Evolutionary conservation across 1,139 yeast species (phyloP).

Genomic region (Hyphopichia burtonii): DNA sequence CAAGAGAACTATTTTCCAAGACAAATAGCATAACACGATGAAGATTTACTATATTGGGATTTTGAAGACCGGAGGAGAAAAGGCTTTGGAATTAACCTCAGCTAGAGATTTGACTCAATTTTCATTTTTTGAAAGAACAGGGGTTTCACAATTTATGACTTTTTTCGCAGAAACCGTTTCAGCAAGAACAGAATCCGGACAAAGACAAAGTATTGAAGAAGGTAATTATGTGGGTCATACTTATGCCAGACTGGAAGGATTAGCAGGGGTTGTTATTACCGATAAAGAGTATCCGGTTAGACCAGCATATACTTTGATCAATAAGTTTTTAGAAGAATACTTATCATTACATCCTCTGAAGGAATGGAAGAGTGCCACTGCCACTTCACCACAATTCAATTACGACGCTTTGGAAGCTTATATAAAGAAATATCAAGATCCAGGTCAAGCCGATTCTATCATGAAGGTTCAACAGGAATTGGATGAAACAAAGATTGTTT

Average conservation of each 20-base stretch:
- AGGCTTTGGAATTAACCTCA: conserved; percentile 73
- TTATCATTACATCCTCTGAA: conserved; percentile 74
- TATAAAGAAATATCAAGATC: conserved; percentile 88
- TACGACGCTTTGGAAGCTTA: conserved; percentile 68
- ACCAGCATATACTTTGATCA: conserved; percentile 93
- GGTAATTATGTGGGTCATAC: conserved; percentile 91
- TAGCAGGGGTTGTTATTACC: conserved; percentile 89
- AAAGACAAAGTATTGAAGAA: conserved; percentile 93
- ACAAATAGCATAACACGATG: too few relatives aligned
- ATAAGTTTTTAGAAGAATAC: conserved; percentile 90
- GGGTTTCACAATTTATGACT: conserved; percentile 87
- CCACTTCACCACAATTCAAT: conserved; percentile 46
- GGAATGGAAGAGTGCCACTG: conserved; percentile 63
- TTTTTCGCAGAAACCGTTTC: conserved; percentile 91
- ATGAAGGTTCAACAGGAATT: conserved; percentile 97
- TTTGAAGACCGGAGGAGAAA: conserved; percentile 58
- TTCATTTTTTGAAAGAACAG: conserved; percentile 80
- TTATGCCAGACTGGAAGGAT: conserved; percentile 84
- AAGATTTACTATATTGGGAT: conserved; percentile 89
- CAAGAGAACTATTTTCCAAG: too few relatives aligned
- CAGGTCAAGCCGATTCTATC: conserved; percentile 93
- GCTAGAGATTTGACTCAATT: conserved; percentile 84
- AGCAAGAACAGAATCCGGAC: conserved; percentile 82
- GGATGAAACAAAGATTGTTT: conserved; percentile 94
- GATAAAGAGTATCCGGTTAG: conserved; percentile 96